phyloP scores from a whole-genome alignment of 2,329 filamentous ascomycete genomes.

The Malbranchea zuffiana region DNA sequence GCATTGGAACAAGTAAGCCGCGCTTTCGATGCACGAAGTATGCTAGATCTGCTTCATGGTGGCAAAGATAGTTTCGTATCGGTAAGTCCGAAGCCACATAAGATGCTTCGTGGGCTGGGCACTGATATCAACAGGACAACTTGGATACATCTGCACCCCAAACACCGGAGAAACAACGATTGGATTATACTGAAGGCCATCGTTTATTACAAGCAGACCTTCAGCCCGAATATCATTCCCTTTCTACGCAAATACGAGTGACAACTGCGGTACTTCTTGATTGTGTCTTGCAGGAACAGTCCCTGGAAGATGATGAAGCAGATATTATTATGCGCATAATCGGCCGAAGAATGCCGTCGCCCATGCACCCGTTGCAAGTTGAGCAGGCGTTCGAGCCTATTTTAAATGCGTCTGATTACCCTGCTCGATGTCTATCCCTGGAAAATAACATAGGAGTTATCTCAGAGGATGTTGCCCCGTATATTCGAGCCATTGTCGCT shows the following conservation, averaged over 20 bases:
- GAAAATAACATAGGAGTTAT: constrained; percentile 59
- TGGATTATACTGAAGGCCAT: constrained; percentile 45
- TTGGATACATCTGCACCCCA: constrained; percentile 56
- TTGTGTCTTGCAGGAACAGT: constrained; percentile 15
- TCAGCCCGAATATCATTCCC: constrained; percentile 33
- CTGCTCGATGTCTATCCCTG: constrained; percentile 53
- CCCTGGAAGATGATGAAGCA: constrained; percentile 18
- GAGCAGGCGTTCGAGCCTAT: constrained; percentile 43
- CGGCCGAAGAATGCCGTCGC: constrained; percentile 17
- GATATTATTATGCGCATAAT: constrained; percentile 24
- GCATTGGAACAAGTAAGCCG: constrained; percentile 21
- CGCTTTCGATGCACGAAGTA: constrained; percentile 27
- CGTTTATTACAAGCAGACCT: constrained; percentile 44
- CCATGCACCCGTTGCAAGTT: constrained; percentile 32
- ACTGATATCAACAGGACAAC: constrained; percentile 31
- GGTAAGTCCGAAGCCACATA: too few species aligned
- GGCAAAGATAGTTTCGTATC: constrained; percentile 19
- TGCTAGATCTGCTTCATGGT: constrained; percentile 27
- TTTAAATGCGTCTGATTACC: constrained; percentile 30
- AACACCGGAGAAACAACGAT: constrained; percentile 42
- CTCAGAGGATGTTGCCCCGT: constrained; percentile 71
- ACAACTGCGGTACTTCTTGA: constrained; percentile 23
- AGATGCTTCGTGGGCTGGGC: not conserved
- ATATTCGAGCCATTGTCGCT: constrained; percentile 71
- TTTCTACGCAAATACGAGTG: constrained; percentile 28